Percentiles rank a stretch among this genome's conserved stretches.
phyloP scores from a whole-genome alignment of 805 yeast species.

The Lipomyces orientalis region DNA sequence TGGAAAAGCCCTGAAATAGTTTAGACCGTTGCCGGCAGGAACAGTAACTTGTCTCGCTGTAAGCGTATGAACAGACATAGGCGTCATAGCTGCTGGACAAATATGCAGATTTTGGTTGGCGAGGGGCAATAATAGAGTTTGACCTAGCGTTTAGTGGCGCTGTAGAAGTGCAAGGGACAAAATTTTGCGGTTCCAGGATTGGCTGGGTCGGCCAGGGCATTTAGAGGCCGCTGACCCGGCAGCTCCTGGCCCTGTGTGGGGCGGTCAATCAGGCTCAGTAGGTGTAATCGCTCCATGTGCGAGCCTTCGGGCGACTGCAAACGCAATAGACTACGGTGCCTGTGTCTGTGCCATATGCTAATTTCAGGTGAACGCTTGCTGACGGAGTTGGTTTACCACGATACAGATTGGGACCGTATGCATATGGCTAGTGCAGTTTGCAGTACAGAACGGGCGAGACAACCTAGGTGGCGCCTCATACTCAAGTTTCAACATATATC shows the following conservation, averaged over 20 bases:
- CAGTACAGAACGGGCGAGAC: neutral
- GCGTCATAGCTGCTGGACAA: neutral
- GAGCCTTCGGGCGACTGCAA: neutral
- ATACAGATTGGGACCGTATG: neutral
- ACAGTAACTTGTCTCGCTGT: neutral
- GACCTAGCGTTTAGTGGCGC: neutral
- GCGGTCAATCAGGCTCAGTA: neutral
- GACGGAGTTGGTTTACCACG: neutral
- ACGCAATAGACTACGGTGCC: neutral
- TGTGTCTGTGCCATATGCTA: neutral
- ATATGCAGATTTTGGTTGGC: neutral
- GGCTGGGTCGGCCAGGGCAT: neutral
- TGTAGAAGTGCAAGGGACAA: neutral
- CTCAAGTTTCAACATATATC: too few relatives aligned
- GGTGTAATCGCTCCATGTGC: neutral
- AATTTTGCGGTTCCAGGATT: neutral
- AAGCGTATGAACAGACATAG: neutral
- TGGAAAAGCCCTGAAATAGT: neutral
- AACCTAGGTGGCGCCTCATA: neutral
- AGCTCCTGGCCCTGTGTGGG: neutral
- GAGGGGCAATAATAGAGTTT: neutral
- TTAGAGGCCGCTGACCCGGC: neutral
- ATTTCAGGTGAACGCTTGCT: too few relatives aligned
- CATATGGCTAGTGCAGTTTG: neutral
- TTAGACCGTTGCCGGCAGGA: neutral